Percentiles rank a stretch among this genome's conserved stretches.
Conservation (phyloP, 208 protist genomes). For the Leishmania tropica region DNA sequence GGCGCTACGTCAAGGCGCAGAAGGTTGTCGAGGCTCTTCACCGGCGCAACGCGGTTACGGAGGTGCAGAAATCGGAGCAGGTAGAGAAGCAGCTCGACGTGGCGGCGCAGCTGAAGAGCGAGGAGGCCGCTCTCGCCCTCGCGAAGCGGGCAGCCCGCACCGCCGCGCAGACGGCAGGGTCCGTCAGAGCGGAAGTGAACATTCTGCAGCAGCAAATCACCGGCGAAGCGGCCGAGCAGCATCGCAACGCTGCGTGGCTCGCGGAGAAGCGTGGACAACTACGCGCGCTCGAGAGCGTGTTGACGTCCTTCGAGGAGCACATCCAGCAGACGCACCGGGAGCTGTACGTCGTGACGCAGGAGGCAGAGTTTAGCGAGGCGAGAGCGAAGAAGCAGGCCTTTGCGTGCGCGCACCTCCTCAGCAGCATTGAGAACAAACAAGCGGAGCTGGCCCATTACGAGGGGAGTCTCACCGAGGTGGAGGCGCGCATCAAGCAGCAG, state of each 20-base stretch:
- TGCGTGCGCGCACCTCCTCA: conserved; percentile 80
- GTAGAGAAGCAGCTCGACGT: conserved; percentile 49
- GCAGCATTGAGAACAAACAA: conserved; percentile 89
- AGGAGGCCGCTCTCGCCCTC: conserved; percentile 65
- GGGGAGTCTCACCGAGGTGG: conserved; percentile 74
- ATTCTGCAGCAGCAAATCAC: conserved; percentile 73
- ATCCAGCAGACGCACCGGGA: conserved; percentile 83
- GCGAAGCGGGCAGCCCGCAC: conserved; percentile 35
- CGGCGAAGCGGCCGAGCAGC: conserved; percentile 54
- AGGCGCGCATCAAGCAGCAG: conserved; percentile 60
- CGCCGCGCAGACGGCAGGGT: conserved; percentile 42
- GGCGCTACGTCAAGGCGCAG: conserved; percentile 48
- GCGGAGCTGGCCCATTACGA: conserved; percentile 83
- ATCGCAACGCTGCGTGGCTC: conserved; percentile 80
- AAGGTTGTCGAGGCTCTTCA: conserved; percentile 74
- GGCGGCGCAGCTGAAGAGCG: conserved; percentile 40
- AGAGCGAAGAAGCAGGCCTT: conserved; percentile 65
- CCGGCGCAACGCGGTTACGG: conserved; percentile 63
- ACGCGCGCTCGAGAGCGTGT: conserved; percentile 90
- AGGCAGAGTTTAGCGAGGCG: conserved; percentile 82
- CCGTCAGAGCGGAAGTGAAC: conserved; percentile 68
- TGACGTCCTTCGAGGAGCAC: conserved; percentile 85
- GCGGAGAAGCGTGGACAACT: conserved; percentile 79
- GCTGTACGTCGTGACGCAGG: conserved; percentile 90
- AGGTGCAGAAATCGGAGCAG: conserved; percentile 61